These are phyloP conservation scores for Tylopilus subfusipes DNA, from an alignment of 768 basidiomycete species.

Conservation along the genomic window DNA sequence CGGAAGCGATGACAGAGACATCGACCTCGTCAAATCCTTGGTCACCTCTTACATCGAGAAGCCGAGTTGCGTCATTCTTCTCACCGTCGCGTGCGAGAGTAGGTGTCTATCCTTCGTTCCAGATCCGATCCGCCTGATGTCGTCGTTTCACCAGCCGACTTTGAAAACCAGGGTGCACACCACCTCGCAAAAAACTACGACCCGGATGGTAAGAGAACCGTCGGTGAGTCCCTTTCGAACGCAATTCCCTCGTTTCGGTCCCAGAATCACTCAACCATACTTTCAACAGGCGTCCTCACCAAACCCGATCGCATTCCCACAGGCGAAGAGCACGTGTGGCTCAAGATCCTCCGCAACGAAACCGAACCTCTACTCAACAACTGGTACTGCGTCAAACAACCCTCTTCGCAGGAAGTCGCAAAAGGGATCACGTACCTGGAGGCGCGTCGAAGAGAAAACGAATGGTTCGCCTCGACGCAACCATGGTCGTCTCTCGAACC, in stretches of 20 bases:
- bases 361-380: conserved; percentile 29
- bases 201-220: conserved; percentile 61
- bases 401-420: conserved; percentile 21
- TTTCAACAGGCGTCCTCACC: conserved; percentile 41
- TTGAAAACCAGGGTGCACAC: conserved; percentile 75
- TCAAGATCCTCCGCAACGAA: conserved; percentile 54
- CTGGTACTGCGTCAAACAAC: conserved; percentile 43
- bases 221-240: conserved; percentile 50
- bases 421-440: conserved; percentile 46
- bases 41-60: conserved; percentile 59
- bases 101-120: neutral
- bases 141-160: conserved; percentile 57
- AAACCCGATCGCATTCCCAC: conserved; percentile 59
- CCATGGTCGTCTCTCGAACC: conserved; percentile 57
- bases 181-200: conserved; percentile 60
- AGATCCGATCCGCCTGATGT: conserved; percentile 34
- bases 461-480: conserved; percentile 49
- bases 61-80: conserved; percentile 64
- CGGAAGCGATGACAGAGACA: conserved; percentile 51
- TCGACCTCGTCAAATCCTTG: conserved; percentile 56
- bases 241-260: conserved; percentile 41
- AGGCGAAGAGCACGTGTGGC: conserved; percentile 42
- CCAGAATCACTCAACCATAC: neutral
- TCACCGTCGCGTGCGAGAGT: conserved; percentile 53
- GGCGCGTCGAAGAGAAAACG: conserved; percentile 54